These are phyloP conservation scores for Nicotiana knightiana DNA, from an alignment of 257 asterid genomes.

Conservation along the genomic window DNA sequence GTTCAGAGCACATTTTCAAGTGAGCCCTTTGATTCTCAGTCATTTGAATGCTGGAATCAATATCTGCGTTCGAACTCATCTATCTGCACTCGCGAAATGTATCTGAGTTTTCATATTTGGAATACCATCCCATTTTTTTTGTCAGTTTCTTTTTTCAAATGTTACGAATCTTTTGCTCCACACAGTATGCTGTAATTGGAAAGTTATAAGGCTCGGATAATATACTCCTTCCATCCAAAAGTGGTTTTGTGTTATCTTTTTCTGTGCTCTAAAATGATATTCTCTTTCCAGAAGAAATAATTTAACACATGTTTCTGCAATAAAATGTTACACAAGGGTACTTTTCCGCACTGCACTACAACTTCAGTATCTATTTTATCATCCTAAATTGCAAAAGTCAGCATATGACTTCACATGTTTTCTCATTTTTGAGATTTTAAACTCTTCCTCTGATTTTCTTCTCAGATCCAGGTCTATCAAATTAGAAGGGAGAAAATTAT, in stretches of 20 bases:
- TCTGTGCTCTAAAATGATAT: not conserved
- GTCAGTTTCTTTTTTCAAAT: not conserved
- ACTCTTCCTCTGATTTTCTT: not conserved
- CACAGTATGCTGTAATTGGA: not conserved
- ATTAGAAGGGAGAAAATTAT: not conserved
- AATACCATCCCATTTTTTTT: not conserved
- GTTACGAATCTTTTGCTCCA: not conserved
- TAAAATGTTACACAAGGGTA: not conserved
- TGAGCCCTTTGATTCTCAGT: conserved; percentile 33
- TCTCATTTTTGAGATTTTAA: not conserved
- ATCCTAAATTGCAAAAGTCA: not conserved
- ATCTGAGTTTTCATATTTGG: not conserved
- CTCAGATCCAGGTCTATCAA: not conserved
- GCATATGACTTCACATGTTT: not conserved
- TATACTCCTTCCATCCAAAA: not conserved
- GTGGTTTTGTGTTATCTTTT: not conserved
- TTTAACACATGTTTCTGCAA: not conserved
- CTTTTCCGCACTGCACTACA: not conserved
- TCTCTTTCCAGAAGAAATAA: not conserved
- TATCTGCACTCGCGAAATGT: not conserved
- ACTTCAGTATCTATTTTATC: not conserved
- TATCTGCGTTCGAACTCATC: not conserved
- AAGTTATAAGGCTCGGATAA: not conserved
- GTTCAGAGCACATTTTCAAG: conserved; percentile 79
- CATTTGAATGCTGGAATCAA: not conserved